Base-by-base conservation (phyloP, 768 basidiomycete genomes). In the Dentipellis fragilis region DNA sequence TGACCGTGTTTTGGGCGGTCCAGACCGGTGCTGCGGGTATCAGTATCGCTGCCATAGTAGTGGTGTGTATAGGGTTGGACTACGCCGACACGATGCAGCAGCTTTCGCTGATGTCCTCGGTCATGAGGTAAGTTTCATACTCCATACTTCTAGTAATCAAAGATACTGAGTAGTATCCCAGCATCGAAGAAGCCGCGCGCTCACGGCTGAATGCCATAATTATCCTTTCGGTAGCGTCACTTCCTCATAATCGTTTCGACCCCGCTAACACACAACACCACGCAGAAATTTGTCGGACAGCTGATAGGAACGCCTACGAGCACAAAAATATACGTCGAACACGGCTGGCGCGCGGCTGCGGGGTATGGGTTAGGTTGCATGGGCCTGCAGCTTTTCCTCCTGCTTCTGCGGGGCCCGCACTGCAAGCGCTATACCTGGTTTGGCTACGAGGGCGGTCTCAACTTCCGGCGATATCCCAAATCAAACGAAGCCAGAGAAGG, bases 281-380 rank as follows among this genome's bases (percentile, higher is more conserved):
- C n/a, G n/a, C n/a, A 56, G 47, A 37, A 54, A n/a, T 54, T 57
- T 17, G 46, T 57, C n/a, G 73, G 72, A 2, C 71, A 72, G 58
- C 70, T 72, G 14, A 68, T 67, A n/a, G 72, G 73, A 11, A 71
- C 71, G 34, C 66, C 69, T 2, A 69, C 68, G 12, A 63, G 71
- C 19, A 70, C 69, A 1, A 63, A 64, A 37, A 59, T 73, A 7
- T 74, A 72, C 59, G 67, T 70, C 22, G 21, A 59, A 5, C 51
- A 65, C 36, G 73, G 73, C 9, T 72, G 68, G 68, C 58, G 56
- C 7, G 62, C 68, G 4, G 68, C 63, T 9, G 55, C 48, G 34
- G 34, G 38, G 19, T 45, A 66, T n/a, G 65, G 63, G 19, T 50
- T 72, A 6, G 71, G 66, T 0, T 65, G 67, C 36, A 54, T 66